Evolutionary conservation across 2,329 filamentous ascomycete species (phyloP).

Genomic region (Catunica adiposa): DNA sequence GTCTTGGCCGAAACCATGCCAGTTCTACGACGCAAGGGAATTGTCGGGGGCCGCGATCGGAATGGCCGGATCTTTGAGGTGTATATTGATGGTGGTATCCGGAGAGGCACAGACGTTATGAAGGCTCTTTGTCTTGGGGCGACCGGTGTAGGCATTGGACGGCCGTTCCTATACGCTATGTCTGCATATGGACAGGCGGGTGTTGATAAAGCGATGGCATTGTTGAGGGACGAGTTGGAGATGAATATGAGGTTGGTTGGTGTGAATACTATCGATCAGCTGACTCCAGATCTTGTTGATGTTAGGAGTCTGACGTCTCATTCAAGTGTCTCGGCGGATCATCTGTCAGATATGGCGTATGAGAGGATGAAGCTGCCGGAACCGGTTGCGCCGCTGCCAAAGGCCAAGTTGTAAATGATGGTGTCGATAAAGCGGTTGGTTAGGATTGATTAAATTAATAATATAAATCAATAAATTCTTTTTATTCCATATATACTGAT

Average conservation of each 20-base stretch:
- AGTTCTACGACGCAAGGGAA: slow-evolving; percentile 54
- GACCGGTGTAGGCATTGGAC: slow-evolving; percentile 79
- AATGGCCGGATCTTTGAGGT: slow-evolving; percentile 46
- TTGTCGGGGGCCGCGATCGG: slow-evolving; percentile 38
- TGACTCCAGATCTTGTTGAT: slow-evolving; percentile 71
- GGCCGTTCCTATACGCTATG: slow-evolving; percentile 95
- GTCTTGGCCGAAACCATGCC: slow-evolving; percentile 89
- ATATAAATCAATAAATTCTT: no score
- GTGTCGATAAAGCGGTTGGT: no score
- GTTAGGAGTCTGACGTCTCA: slow-evolving; percentile 47
- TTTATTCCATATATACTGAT: neutral
- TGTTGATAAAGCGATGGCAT: slow-evolving; percentile 80
- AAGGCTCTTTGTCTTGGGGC: slow-evolving; percentile 90
- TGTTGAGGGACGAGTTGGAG: slow-evolving; percentile 91
- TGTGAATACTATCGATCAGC: slow-evolving; percentile 52
- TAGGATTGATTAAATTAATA: no score
- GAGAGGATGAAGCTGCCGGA: slow-evolving; percentile 36
- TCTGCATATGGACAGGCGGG: slow-evolving; percentile 73
- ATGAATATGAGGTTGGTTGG: slow-evolving; percentile 98
- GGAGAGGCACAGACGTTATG: slow-evolving; percentile 82
- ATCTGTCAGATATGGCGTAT: slow-evolving; percentile 33
- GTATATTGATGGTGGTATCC: slow-evolving; percentile 78
- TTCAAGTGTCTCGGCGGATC: slow-evolving; percentile 31
- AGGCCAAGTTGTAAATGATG: slow-evolving; percentile 32
- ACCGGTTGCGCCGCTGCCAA: slow-evolving; percentile 26